Evolutionary conservation across 208 protist genomes (phyloP).

Genomic region (Acanthamoeba divionensis): DNA sequence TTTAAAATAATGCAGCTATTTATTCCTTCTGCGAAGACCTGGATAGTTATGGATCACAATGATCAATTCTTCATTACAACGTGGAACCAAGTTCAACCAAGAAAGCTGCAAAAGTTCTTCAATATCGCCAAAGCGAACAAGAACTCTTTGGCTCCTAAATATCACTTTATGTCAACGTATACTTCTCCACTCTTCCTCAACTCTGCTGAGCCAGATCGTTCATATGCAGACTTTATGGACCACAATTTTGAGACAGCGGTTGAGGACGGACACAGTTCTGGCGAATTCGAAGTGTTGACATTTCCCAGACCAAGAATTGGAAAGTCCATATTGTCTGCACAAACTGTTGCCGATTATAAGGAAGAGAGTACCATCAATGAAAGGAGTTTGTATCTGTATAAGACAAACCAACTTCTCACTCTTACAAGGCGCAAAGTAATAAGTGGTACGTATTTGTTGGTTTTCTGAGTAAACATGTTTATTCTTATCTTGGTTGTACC

Average conservation of each 20-base stretch:
- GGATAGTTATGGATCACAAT: too few species aligned
- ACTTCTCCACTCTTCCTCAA: background rate
- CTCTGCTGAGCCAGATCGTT: background rate
- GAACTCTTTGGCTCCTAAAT: background rate
- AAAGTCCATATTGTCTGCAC: too few species aligned
- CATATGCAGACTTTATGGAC: slow-evolving; percentile 16
- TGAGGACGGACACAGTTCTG: too few species aligned
- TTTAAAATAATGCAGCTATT: too few species aligned
- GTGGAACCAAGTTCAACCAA: background rate
- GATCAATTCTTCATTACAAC: too few species aligned
- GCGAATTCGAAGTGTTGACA: too few species aligned
- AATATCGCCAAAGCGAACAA: too few species aligned
- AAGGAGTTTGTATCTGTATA: slow-evolving; percentile 2
- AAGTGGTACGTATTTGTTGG: background rate
- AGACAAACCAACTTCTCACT: background rate
- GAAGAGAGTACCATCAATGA: background rate
- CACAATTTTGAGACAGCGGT: too few species aligned
- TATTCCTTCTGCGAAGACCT: too few species aligned
- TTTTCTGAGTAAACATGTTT: too few species aligned
- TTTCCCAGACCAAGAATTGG: too few species aligned
- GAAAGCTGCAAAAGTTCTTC: background rate
- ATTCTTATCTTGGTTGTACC: background rate
- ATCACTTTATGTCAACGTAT: background rate
- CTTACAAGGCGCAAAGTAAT: background rate
- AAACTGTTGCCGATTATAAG: too few species aligned